A percentile compares a stretch with the other conserved stretches of the same genome.
Conservation (phyloP, 495 filamentous ascomycete species). For the Cercophora sp. region DNA sequence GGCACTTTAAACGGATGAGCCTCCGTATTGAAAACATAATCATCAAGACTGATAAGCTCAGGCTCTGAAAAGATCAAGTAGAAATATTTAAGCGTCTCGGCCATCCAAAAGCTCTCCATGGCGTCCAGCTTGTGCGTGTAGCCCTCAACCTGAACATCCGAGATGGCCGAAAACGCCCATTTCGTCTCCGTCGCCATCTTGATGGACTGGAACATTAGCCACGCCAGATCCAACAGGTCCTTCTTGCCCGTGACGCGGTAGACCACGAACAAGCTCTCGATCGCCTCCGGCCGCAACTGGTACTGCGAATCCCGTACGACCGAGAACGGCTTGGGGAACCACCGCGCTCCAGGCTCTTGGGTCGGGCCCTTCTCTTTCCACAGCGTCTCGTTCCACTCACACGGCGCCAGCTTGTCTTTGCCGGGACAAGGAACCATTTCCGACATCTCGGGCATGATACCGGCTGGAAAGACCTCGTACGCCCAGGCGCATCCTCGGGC, state of each 20-base stretch:
- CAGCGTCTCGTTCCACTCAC: conserved; percentile 25
- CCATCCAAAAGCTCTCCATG: conserved; percentile 54
- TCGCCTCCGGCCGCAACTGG: conserved; percentile 58
- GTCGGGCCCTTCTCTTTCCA: conserved; percentile 16
- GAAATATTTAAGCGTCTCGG: conserved; percentile 56
- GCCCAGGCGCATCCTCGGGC: conserved; percentile 93
- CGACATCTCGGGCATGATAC: conserved; percentile 86
- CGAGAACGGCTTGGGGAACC: conserved; percentile 57
- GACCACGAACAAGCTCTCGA: conserved; percentile 71
- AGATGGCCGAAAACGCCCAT: conserved; percentile 55
- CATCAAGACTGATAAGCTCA: conserved; percentile 64
- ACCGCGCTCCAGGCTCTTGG: conserved; percentile 26
- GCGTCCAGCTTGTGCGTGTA: conserved; percentile 33
- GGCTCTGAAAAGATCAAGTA: conserved; percentile 79
- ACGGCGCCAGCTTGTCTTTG: conserved; percentile 27
- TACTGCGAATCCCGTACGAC: conserved; percentile 33
- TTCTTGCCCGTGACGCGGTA: conserved; percentile 71
- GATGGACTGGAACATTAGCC: conserved; percentile 71
- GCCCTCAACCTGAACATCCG: conserved; percentile 38
- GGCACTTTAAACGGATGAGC: conserved; percentile 65
- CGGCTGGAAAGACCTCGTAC: conserved; percentile 70
- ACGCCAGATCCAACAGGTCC: conserved; percentile 63
- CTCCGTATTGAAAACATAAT: conserved; percentile 85
- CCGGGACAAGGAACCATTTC: conserved; percentile 50
- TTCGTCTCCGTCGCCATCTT: conserved; percentile 56